These are phyloP conservation scores for Phytophthora quininea DNA, from an alignment of 352 stramenopile genomes.

Conservation along the genomic window DNA sequence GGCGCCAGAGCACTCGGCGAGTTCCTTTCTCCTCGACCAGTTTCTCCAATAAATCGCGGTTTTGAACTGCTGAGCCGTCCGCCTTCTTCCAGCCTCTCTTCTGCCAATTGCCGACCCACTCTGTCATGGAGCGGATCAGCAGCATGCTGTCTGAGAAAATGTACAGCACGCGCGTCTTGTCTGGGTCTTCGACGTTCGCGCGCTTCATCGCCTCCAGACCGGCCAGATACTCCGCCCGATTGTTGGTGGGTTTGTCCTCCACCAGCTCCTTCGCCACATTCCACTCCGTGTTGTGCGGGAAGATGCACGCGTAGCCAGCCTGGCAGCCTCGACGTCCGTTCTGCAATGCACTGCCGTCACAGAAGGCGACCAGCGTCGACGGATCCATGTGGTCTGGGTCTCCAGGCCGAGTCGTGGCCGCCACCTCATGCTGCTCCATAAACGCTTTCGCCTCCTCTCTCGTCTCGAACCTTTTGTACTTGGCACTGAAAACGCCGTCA, in stretches of 20 bases:
- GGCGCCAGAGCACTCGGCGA: slow-evolving; percentile 62
- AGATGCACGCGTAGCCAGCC: slow-evolving; percentile 78
- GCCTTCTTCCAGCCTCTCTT: slow-evolving; percentile 72
- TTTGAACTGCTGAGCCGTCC: slow-evolving; percentile 56
- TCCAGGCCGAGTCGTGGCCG: slow-evolving; percentile 1
- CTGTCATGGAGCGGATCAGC: slow-evolving; percentile 82
- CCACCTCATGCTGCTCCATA: slow-evolving; percentile 35
- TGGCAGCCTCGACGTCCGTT: slow-evolving; percentile 61
- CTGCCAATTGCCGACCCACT: slow-evolving; percentile 69
- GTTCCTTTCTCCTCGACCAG: slow-evolving; percentile 48
- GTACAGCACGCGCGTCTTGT: slow-evolving; percentile 40
- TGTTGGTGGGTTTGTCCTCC: slow-evolving; percentile 54
- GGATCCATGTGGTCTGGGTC: slow-evolving; percentile 58
- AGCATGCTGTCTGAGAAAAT: slow-evolving; percentile 85
- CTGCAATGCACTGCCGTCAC: slow-evolving; percentile 71
- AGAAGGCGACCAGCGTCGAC: slow-evolving; percentile 74
- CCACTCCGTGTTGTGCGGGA: slow-evolving; percentile 67
- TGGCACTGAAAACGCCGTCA: slow-evolving; percentile 54
- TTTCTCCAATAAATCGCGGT: slow-evolving; percentile 70
- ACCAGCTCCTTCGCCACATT: slow-evolving; percentile 63
- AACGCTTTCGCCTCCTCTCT: slow-evolving; percentile 58
- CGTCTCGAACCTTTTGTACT: slow-evolving; percentile 63
- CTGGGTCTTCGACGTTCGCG: slow-evolving; percentile 61
- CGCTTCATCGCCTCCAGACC: slow-evolving; percentile 69
- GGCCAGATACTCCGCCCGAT: slow-evolving; percentile 62